These are phyloP conservation scores for Chlorella sorokiniana DNA, from an alignment of 139 green algal species.

Conservation along the genomic window DNA sequence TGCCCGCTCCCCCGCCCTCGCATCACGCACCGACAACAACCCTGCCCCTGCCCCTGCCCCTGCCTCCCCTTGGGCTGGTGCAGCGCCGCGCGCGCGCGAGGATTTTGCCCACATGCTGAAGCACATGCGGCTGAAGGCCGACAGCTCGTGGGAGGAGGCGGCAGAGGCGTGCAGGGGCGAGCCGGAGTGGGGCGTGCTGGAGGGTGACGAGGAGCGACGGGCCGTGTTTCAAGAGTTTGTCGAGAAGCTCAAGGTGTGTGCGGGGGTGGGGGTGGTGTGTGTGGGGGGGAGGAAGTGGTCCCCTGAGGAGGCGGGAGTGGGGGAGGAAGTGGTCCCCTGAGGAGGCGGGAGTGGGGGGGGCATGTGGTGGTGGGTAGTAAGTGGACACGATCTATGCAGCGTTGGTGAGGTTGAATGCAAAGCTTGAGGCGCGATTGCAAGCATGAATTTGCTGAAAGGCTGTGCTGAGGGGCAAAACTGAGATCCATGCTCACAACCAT, in stretches of 20 bases:
- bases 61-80: neutral
- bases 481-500: too few species aligned
- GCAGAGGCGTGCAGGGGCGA: constrained; percentile 47
- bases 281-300: neutral
- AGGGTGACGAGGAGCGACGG: constrained; percentile 40
- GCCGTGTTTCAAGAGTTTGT: constrained; percentile 61
- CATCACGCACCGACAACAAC: neutral
- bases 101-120: constrained; percentile 58
- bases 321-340: neutral
- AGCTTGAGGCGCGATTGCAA: too few species aligned
- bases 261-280: constrained; percentile 11
- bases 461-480: too few species aligned
- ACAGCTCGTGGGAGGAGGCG: constrained; percentile 57
- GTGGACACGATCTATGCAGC: neutral
- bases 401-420: too few species aligned
- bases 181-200: constrained; percentile 61
- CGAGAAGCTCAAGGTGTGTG: constrained; percentile 45
- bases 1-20: too few species aligned
- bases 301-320: neutral
- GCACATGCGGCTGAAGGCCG: constrained; percentile 45
- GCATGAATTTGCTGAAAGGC: too few species aligned
- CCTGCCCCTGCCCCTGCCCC: neutral
- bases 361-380: neutral
- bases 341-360: neutral
- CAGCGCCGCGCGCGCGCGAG: constrained; percentile 37